phyloP scores from a whole-genome alignment of 176 grass and related monocot genomes.

The Carex myosuroides region DNA sequence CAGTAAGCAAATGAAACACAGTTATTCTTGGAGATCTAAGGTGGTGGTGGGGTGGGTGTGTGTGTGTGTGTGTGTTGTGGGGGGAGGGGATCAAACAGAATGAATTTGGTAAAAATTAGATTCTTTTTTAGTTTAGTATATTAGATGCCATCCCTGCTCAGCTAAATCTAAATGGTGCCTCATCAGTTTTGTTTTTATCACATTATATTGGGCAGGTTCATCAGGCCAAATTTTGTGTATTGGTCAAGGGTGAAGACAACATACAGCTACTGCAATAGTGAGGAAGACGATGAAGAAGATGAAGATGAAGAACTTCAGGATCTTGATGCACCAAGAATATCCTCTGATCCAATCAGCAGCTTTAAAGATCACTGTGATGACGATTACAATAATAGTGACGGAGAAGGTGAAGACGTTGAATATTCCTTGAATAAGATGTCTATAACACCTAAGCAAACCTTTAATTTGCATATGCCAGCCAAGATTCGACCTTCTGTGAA shows the following conservation, averaged over 20 bases:
- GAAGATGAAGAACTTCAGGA: slow-evolving; percentile 39
- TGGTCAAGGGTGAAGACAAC: slow-evolving; percentile 71
- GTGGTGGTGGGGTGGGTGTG: no score
- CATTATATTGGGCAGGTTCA: slow-evolving; percentile 43
- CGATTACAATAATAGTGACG: slow-evolving; percentile 39
- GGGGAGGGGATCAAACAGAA: not conserved
- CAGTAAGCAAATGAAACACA: not conserved
- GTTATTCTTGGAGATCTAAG: not conserved
- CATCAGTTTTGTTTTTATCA: slow-evolving; percentile 13
- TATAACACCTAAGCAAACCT: slow-evolving; percentile 53
- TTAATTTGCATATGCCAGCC: slow-evolving; percentile 59
- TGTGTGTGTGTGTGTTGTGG: no score
- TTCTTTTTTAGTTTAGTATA: not conserved
- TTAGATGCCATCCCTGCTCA: not conserved
- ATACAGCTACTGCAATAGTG: slow-evolving; percentile 39
- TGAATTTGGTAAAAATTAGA: not conserved
- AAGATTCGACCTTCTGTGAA: slow-evolving; percentile 65
- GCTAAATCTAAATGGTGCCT: not conserved
- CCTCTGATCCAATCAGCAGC: slow-evolving; percentile 11
- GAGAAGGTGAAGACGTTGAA: slow-evolving; percentile 41
- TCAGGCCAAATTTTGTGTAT: slow-evolving; percentile 74
- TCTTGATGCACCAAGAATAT: slow-evolving; percentile 52
- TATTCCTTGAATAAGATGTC: slow-evolving; percentile 72
- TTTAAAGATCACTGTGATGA: slow-evolving; percentile 47
- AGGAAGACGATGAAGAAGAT: slow-evolving; percentile 15